Base-by-base conservation (phyloP, 106 monocot species). In the Platanthera zijinensis region DNA sequence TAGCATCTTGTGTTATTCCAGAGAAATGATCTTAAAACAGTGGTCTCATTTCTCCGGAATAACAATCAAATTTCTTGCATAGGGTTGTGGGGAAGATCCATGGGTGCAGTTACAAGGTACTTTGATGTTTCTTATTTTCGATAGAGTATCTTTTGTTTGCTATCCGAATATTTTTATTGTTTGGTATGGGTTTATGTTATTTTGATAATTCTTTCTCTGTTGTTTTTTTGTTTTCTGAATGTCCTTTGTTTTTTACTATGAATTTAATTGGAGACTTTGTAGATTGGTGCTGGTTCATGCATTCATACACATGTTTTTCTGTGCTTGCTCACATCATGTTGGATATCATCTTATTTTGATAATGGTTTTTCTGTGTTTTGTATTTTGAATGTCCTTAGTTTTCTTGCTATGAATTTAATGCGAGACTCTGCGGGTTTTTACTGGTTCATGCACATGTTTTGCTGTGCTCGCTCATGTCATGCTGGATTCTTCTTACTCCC, bases 61-160 rank as follows among this genome's bases (percentile, higher is more conserved):
- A 87, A 82, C 76, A 94, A 94, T 75, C 85, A 91, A 73, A 82
- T 94, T 72, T 97, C 97, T 59, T 85, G 89, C 79, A 94, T 97
- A 74, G 97, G 91, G 13, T 86, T 96, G 51, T 96, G 96, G 96
- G 96, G 96, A n/a, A 80, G 96, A 76, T 96, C 96, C 10, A 96
- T 96, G 97, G 97, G 97, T 80, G 94, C 97, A 66, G 97, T 97
- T 50, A 97, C 97, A 59, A 94, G 97, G 97, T 91, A 90, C 10
- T 54, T 76, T 2, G 7, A 48, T 57, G 15, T 52, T 48, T 51
- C n/a, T 46, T 67, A 12, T 48, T 70, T 70, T 46, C 48, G 70
- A 70, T n/a, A 1, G 11, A 70, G 17, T 47, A 17, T 69, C 48
- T 15, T 47, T 48, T 48, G 32, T 32, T 66, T 66, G 66, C 66